These are phyloP conservation scores for Hypoxylon fragiforme DNA, from an alignment of 495 filamentous ascomycete species.

Conservation along the genomic window DNA sequence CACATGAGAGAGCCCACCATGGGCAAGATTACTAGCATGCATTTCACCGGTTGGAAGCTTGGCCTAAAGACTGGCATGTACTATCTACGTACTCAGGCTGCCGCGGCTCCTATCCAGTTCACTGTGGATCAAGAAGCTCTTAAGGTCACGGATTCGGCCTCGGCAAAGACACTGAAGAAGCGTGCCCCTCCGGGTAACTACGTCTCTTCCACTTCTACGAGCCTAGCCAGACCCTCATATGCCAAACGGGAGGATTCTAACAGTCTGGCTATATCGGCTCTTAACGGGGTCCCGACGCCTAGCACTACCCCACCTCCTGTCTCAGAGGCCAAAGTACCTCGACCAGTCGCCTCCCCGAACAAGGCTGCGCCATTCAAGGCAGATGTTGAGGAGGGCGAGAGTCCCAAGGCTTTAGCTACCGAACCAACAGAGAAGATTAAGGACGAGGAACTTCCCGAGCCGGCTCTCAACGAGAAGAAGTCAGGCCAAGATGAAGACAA, in stretches of 20 bases:
- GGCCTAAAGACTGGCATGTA: conserved; percentile 99
- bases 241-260: conserved; percentile 46
- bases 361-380: conserved; percentile 65
- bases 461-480: conserved; percentile 54
- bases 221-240: conserved; percentile 47
- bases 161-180: conserved; percentile 71
- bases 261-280: conserved; percentile 24
- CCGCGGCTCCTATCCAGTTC: conserved; percentile 96
- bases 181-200: conserved; percentile 61
- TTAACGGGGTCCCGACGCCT: conserved; percentile 66
- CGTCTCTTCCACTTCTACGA: conserved; percentile 46
- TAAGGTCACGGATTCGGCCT: conserved; percentile 81
- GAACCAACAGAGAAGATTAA: conserved; percentile 63
- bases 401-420: conserved; percentile 71
- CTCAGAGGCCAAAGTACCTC: conserved; percentile 48
- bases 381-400: conserved; percentile 70
- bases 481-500: conserved; percentile 55
- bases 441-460: conserved; percentile 61
- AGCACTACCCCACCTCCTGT: conserved; percentile 59
- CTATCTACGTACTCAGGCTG: conserved; percentile 97
- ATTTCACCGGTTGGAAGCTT: conserved; percentile 98
- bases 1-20: conserved; percentile 99
- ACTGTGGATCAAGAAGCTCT: conserved; percentile 97
- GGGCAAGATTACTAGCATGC: conserved; percentile 99
- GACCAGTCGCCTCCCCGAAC: conserved; percentile 47